phyloP scores from a whole-genome alignment of 202 grass and related monocot species.

The Cymbopogon flexuosus region DNA sequence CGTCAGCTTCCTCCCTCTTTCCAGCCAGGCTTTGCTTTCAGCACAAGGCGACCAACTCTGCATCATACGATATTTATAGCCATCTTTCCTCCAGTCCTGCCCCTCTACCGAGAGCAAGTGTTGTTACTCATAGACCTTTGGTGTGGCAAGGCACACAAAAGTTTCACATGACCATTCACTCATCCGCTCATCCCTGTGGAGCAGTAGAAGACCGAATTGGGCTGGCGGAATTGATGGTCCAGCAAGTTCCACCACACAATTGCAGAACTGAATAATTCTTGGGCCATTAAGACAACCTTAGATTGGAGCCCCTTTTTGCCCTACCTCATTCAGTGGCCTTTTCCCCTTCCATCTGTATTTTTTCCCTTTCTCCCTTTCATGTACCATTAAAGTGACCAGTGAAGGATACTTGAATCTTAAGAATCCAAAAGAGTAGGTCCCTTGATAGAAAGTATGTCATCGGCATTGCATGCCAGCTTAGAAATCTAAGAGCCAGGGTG shows the following conservation, averaged over 20 bases:
- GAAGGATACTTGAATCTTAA: constrained; percentile 53
- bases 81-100: constrained; percentile 19
- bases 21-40: constrained; percentile 32
- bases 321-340: constrained; percentile 51
- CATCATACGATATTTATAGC: constrained; percentile 68
- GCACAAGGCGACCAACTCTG: constrained; percentile 23
- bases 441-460: constrained; percentile 52
- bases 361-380: constrained; percentile 20
- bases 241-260: constrained; percentile 75
- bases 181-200: constrained; percentile 57
- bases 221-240: constrained; percentile 73
- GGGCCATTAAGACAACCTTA: constrained; percentile 67
- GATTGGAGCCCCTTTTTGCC: constrained; percentile 43
- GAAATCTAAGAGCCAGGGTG: constrained; percentile 57
- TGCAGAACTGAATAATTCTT: constrained; percentile 57
- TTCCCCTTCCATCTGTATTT: constrained; percentile 25
- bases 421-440: constrained; percentile 57
- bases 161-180: constrained; percentile 54
- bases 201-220: constrained; percentile 60
- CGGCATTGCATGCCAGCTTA: constrained; percentile 58
- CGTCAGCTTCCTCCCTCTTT: constrained; percentile 25
- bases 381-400: constrained; percentile 39
- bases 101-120: constrained; percentile 28
- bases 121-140: constrained; percentile 26
- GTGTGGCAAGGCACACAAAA: constrained; percentile 26